Evolutionary conservation across 2,329 filamentous ascomycete species (phyloP).

Genomic region (Neonectria sp.): DNA sequence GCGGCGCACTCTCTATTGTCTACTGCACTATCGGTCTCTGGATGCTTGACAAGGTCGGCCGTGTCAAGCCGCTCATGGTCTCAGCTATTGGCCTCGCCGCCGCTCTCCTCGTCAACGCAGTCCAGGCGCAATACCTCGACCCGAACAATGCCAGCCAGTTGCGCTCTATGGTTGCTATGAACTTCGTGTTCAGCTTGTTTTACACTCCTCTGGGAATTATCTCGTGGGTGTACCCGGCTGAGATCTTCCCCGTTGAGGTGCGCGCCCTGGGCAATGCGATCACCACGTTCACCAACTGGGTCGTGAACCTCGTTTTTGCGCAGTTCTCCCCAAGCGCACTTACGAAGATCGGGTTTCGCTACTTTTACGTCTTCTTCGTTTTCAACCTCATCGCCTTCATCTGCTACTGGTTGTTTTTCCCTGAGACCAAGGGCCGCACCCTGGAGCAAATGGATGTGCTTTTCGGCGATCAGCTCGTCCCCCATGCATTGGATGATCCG

Average conservation of each 20-base stretch:
- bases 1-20: conserved; percentile 63
- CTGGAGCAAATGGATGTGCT: conserved; percentile 33
- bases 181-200: conserved; percentile 53
- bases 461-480: conserved; percentile 33
- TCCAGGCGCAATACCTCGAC: conserved; percentile 47
- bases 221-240: conserved; percentile 56
- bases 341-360: conserved; percentile 59
- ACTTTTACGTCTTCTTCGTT: conserved; percentile 54
- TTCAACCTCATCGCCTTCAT: conserved; percentile 44
- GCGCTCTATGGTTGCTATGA: conserved; percentile 51
- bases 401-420: conserved; percentile 39
- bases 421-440: conserved; percentile 30
- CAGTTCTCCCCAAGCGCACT: conserved; percentile 64
- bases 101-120: conserved; percentile 48
- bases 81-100: conserved; percentile 50
- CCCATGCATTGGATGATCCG: conserved; percentile 32
- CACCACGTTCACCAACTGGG: conserved; percentile 51
- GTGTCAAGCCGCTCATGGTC: conserved; percentile 63
- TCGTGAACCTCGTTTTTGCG: conserved; percentile 60
- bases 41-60: conserved; percentile 62
- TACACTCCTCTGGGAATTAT: conserved; percentile 60
- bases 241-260: conserved; percentile 57
- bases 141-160: conserved; percentile 44
- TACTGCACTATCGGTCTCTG: conserved; percentile 64
- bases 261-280: conserved; percentile 48